Percentiles rank a stretch among this genome's conserved stretches.
Conservation (phyloP, 345 rosid genomes). For the Boechera divaricarpa region DNA sequence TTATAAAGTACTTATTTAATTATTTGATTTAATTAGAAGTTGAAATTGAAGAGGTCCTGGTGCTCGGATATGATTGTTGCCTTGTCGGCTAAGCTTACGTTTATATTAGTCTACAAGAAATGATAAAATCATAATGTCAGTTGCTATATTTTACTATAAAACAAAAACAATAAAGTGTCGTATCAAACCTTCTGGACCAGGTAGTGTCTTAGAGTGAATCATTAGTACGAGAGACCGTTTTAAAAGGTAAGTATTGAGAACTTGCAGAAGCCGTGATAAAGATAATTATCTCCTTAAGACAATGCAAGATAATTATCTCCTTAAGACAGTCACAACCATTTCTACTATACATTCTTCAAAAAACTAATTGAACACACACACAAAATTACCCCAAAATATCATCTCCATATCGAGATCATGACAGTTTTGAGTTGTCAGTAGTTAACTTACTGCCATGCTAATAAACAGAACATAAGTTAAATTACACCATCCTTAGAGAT, state of each 20-base stretch:
- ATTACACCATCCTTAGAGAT: neutral
- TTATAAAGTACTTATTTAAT: neutral
- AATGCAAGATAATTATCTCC: conserved; percentile 13
- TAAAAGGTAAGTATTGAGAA: neutral
- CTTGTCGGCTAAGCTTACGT: conserved; percentile 34
- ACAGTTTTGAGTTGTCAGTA: neutral
- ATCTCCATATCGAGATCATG: conserved; percentile 17
- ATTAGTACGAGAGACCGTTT: neutral
- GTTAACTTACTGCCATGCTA: neutral
- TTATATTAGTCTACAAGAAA: conserved; percentile 16
- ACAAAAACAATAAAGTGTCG: neutral
- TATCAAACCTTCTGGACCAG: neutral
- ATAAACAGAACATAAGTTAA: neutral
- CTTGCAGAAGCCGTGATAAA: conserved; percentile 1
- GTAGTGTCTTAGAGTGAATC: neutral
- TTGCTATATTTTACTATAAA: neutral
- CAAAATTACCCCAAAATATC: neutral
- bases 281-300: neutral
- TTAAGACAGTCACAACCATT: neutral
- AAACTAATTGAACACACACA: neutral
- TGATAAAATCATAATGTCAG: neutral
- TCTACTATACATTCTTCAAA: conserved; percentile 11
- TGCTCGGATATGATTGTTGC: conserved; percentile 13
- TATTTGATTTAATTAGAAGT: neutral
- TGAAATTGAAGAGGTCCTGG: conserved; percentile 4